Percentiles rank a stretch among this genome's conserved stretches.
Evolutionary conservation across 148 eudicot species (phyloP).

Genomic region (Rhododendron griersonianum): DNA sequence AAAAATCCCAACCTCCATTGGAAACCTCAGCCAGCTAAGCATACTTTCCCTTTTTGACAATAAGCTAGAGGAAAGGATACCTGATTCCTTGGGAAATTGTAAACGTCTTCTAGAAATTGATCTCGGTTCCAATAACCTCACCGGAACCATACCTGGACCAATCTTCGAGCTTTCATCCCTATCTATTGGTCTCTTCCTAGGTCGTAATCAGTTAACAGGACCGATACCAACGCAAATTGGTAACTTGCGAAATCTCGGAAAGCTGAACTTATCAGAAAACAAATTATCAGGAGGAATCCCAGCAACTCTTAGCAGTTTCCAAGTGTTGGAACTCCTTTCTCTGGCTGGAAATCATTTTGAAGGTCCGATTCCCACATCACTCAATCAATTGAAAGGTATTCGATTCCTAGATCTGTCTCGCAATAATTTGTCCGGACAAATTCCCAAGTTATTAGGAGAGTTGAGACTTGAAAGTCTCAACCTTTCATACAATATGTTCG

Average conservation of each 20-base stretch:
- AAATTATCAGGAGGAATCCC: conserved; percentile 16
- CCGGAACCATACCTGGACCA: not conserved
- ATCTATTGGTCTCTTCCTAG: not conserved
- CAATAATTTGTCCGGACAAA: conserved; percentile 16
- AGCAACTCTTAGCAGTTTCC: not conserved
- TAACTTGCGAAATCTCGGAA: not conserved
- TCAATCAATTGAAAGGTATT: not conserved
- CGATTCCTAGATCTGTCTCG: conserved; percentile 9
- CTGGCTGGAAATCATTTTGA: conserved; percentile 8
- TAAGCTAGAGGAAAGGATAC: not conserved
- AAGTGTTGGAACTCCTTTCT: not conserved
- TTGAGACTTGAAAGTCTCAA: not conserved
- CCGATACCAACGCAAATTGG: conserved; percentile 10
- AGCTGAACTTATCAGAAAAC: conserved; percentile 3
- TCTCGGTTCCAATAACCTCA: not conserved
- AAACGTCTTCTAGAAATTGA: not conserved
- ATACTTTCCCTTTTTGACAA: not conserved
- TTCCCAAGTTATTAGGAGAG: not conserved
- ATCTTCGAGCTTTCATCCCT: not conserved
- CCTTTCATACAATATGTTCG: conserved; percentile 14
- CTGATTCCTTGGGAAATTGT: not conserved
- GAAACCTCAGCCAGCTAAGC: too few relatives aligned
- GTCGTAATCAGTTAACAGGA: not conserved
- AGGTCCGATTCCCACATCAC: conserved; percentile 14
- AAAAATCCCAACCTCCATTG: too few relatives aligned